A percentile compares a stretch with the other conserved stretches of the same genome.
phyloP scores from a whole-genome alignment of 371 early-diverging fungal species.

The Parasitella parasitica region DNA sequence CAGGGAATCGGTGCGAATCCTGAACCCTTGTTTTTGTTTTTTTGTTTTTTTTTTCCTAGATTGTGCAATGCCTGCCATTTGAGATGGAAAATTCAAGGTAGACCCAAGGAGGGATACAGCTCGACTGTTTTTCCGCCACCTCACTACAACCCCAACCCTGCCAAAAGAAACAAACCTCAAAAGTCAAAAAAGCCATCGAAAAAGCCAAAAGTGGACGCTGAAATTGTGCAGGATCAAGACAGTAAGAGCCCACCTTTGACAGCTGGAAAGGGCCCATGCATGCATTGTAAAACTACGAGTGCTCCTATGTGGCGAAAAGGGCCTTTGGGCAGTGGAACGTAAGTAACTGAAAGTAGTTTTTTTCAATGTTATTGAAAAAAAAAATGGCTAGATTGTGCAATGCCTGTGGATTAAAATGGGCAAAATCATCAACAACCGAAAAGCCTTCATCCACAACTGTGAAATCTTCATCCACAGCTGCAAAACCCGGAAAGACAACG shows the following conservation, averaged over 20 bases:
- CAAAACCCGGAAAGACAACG: background rate
- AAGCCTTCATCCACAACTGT: no score
- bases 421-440: background rate
- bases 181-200: background rate
- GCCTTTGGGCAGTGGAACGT: slow-evolving; percentile 37
- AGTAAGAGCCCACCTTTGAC: background rate
- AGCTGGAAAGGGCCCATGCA: background rate
- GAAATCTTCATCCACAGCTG: background rate
- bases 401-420: slow-evolving; percentile 43
- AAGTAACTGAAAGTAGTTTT: background rate
- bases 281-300: slow-evolving; percentile 14
- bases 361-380: background rate
- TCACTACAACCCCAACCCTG: background rate
- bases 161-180: background rate
- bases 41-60: no score
- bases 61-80: slow-evolving; percentile 48
- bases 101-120: slow-evolving; percentile 5
- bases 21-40: no score
- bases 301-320: slow-evolving; percentile 42
- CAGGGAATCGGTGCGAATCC: no score
- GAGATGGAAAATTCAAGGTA: slow-evolving; percentile 24
- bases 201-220: background rate
- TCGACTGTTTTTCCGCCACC: slow-evolving; percentile 12
- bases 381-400: slow-evolving; percentile 41
- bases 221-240: background rate